Percentiles rank a stretch among this genome's conserved stretches.
These are phyloP conservation scores for Saccharum spontaneum DNA, from an alignment of 176 grass and related monocot genomes.

Conservation along the genomic window DNA sequence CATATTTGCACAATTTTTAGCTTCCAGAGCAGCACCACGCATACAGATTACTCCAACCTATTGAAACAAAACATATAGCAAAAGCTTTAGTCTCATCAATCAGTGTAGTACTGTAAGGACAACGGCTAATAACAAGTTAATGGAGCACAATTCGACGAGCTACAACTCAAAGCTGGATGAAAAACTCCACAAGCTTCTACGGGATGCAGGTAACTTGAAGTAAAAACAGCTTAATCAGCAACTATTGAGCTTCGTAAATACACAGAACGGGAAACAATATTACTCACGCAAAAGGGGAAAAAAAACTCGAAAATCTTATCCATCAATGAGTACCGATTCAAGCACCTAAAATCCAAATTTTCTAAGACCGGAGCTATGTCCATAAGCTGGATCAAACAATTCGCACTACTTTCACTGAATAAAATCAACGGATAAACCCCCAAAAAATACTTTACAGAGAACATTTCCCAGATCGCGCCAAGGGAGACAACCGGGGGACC, in stretches of 20 bases:
- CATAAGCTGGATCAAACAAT: slow-evolving; percentile 32
- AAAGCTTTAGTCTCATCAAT: slow-evolving; percentile 19
- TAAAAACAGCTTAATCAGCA: slow-evolving; percentile 25
- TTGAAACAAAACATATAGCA: slow-evolving; percentile 21
- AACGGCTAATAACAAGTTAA: slow-evolving; percentile 3
- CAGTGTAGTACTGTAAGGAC: neutral
- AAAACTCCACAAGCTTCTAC: slow-evolving; percentile 13
- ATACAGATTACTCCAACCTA: slow-evolving; percentile 40
- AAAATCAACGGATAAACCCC: slow-evolving; percentile 32
- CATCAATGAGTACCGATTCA: neutral
- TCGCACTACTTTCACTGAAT: neutral
- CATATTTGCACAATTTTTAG: slow-evolving; percentile 8
- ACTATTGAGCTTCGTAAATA: slow-evolving; percentile 1
- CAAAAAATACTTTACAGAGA: neutral
- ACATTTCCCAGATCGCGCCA: slow-evolving; percentile 52
- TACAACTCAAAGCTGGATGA: slow-evolving; percentile 1
- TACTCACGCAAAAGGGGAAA: neutral
- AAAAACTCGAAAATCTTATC: neutral
- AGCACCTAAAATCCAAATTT: slow-evolving; percentile 25
- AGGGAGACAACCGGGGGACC: slow-evolving; percentile 19
- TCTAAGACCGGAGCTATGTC: neutral
- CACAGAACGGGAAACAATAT: neutral
- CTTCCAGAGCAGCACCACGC: slow-evolving; percentile 18
- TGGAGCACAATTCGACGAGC: neutral
- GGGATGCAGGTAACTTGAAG: slow-evolving; percentile 17